Evolutionary conservation across 495 filamentous ascomycete genomes (phyloP).

Genomic region (Clohesyomyces aquaticus): DNA sequence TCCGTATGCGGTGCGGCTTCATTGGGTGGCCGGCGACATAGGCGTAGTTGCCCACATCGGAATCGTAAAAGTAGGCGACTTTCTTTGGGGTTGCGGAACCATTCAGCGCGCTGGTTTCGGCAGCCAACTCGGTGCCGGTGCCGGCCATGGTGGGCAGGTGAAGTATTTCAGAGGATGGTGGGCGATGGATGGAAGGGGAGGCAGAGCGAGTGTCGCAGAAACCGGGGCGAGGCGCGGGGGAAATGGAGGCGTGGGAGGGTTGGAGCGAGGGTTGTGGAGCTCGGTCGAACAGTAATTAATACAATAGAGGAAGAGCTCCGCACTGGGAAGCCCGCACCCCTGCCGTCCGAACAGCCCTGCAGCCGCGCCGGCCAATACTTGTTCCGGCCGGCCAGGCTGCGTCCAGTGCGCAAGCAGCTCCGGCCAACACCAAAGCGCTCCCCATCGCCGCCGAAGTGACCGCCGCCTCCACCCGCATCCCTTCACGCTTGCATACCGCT

Average conservation of each 20-base stretch:
- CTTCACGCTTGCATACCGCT: constrained; percentile 7
- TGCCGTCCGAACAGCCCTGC: not conserved
- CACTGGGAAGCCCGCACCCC: constrained; percentile 9
- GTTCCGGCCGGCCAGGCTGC: constrained; percentile 8
- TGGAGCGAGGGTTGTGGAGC: constrained; percentile 5
- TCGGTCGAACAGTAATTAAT: constrained; percentile 26
- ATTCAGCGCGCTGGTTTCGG: no score
- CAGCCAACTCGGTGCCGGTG: no score
- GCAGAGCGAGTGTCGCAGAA: not conserved
- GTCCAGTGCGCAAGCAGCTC: constrained; percentile 28
- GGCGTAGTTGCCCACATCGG: constrained; percentile 95
- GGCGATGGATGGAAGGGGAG: not conserved
- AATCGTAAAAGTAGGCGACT: constrained; percentile 97
- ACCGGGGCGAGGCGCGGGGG: not conserved
- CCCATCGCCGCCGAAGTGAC: constrained; percentile 27
- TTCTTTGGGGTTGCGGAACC: constrained; percentile 62
- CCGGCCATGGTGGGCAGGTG: no score
- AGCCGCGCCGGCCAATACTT: constrained; percentile 1
- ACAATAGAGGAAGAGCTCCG: constrained; percentile 20
- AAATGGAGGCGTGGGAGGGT: not conserved
- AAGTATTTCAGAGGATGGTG: no score
- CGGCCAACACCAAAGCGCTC: constrained; percentile 14
- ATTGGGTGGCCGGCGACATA: constrained; percentile 98
- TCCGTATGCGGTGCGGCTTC: constrained; percentile 97
- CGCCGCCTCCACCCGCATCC: constrained; percentile 6